Evolutionary conservation across 2,329 filamentous ascomycete genomes (phyloP).

Genomic region (Chaetomium olivaceum): DNA sequence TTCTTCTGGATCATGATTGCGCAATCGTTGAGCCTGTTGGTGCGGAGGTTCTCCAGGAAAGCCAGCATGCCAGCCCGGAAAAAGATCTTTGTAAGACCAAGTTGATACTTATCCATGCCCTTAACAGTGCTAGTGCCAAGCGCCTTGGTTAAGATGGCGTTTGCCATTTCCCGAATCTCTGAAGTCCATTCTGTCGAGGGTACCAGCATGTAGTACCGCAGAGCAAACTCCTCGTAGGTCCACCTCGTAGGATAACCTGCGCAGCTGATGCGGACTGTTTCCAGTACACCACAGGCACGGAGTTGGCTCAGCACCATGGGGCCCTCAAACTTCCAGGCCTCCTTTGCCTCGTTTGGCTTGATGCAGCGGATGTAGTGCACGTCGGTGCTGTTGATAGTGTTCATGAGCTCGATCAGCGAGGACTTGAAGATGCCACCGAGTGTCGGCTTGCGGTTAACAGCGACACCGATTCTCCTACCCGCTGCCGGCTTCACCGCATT

Average conservation of each 20-base stretch:
- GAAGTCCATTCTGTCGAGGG: slow-evolving; percentile 87
- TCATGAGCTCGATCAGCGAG: slow-evolving; percentile 96
- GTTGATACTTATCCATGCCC: slow-evolving; percentile 89
- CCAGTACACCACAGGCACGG: slow-evolving; percentile 95
- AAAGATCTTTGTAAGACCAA: slow-evolving; percentile 98
- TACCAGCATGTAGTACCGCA: slow-evolving; percentile 97
- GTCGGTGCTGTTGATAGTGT: slow-evolving; percentile 95
- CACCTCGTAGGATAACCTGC: slow-evolving; percentile 96
- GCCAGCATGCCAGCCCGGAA: slow-evolving; percentile 99
- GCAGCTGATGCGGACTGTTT: slow-evolving; percentile 96
- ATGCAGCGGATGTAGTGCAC: slow-evolving; percentile 99
- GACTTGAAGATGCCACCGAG: slow-evolving; percentile 98
- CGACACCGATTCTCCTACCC: slow-evolving; percentile 85
- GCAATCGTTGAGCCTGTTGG: slow-evolving; percentile 85
- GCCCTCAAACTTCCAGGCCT: slow-evolving; percentile 96
- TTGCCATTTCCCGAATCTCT: slow-evolving; percentile 91
- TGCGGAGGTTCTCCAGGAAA: slow-evolving; percentile 92
- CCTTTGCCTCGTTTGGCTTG: slow-evolving; percentile 97
- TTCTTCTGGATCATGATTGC: slow-evolving; percentile 99
- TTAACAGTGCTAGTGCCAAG: slow-evolving; percentile 74
- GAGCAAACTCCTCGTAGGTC: slow-evolving; percentile 98
- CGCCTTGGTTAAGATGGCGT: slow-evolving; percentile 85
- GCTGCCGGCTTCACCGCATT: slow-evolving; percentile 77
- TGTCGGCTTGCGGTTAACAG: slow-evolving; percentile 93
- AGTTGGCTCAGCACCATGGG: slow-evolving; percentile 98